Conservation (phyloP, 2,329 filamentous ascomycete genomes). For the Trichophyton benhamiae region DNA sequence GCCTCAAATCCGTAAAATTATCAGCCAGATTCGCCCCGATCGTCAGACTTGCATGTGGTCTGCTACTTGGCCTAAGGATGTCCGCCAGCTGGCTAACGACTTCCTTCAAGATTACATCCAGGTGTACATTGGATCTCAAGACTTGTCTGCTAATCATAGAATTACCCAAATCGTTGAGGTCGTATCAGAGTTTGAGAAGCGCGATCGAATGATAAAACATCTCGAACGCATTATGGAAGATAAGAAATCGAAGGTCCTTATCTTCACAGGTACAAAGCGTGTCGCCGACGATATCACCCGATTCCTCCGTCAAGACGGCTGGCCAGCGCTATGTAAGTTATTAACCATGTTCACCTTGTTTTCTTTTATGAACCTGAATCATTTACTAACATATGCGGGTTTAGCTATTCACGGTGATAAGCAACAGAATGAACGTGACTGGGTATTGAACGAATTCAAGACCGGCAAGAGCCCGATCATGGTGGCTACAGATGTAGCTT, state of each 20-base stretch:
- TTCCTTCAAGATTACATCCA: slow-evolving; percentile 95
- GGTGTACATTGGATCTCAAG: slow-evolving; percentile 95
- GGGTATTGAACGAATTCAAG: slow-evolving; percentile 99
- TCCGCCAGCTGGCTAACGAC: slow-evolving; percentile 78
- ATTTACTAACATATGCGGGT: slow-evolving; percentile 21
- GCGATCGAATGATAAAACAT: slow-evolving; percentile 92
- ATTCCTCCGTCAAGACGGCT: slow-evolving; percentile 93
- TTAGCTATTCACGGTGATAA: slow-evolving; percentile 96
- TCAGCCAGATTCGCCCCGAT: slow-evolving; percentile 92
- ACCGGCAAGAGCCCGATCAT: slow-evolving; percentile 98
- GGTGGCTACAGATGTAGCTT: slow-evolving; percentile 99
- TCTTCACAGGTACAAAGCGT: slow-evolving; percentile 79
- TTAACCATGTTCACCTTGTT: neutral
- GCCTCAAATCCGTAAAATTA: slow-evolving; percentile 97
- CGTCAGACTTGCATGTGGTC: slow-evolving; percentile 99
- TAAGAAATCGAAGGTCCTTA: slow-evolving; percentile 85
- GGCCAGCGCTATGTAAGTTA: slow-evolving; percentile 82
- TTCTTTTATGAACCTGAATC: slow-evolving; percentile 15
- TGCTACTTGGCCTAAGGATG: slow-evolving; percentile 97
- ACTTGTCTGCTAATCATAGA: slow-evolving; percentile 90
- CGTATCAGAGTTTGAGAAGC: slow-evolving; percentile 92
- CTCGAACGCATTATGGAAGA: slow-evolving; percentile 97
- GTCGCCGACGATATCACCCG: slow-evolving; percentile 96
- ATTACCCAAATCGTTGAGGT: slow-evolving; percentile 98
- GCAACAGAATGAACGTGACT: slow-evolving; percentile 98